A percentile compares a stretch with the other conserved stretches of the same genome.
These are phyloP conservation scores for Neonectria sp. DNA, from an alignment of 2,329 filamentous ascomycete species.

Conservation along the genomic window DNA sequence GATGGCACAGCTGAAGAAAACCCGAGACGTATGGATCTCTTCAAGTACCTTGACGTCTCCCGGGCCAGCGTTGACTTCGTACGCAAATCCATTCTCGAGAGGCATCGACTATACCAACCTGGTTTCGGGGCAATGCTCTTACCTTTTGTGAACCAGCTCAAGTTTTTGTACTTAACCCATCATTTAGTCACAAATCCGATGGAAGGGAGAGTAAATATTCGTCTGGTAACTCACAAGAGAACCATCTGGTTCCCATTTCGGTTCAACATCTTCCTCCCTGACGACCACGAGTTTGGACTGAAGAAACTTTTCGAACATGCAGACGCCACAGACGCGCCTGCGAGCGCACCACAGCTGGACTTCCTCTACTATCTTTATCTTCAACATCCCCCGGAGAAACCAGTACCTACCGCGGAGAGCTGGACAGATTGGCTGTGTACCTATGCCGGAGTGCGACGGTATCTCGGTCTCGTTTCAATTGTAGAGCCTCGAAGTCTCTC, in stretches of 20 bases:
- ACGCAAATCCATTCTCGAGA: conserved; percentile 1
- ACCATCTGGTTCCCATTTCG: background rate
- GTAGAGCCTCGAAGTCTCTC: conserved; percentile 2
- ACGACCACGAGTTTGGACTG: conserved; percentile 6
- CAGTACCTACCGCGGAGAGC: background rate
- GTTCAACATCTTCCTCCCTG: background rate
- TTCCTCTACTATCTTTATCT: background rate
- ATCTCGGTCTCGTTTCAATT: background rate
- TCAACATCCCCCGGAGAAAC: background rate
- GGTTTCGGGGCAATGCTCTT: background rate
- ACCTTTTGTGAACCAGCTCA: background rate
- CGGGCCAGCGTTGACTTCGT: background rate
- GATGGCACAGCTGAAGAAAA: background rate
- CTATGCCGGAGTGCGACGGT: background rate
- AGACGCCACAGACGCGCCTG: background rate
- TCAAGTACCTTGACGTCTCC: background rate
- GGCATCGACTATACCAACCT: background rate
- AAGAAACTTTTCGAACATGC: background rate
- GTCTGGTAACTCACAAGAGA: background rate
- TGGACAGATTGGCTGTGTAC: conserved; percentile 10
- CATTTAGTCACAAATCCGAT: background rate
- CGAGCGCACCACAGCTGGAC: background rate
- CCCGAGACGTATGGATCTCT: background rate
- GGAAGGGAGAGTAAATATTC: background rate
- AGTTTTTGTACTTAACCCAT: conserved; percentile 2